Base-by-base conservation (phyloP, 805 yeast genomes). In the Candida ficus region DNA sequence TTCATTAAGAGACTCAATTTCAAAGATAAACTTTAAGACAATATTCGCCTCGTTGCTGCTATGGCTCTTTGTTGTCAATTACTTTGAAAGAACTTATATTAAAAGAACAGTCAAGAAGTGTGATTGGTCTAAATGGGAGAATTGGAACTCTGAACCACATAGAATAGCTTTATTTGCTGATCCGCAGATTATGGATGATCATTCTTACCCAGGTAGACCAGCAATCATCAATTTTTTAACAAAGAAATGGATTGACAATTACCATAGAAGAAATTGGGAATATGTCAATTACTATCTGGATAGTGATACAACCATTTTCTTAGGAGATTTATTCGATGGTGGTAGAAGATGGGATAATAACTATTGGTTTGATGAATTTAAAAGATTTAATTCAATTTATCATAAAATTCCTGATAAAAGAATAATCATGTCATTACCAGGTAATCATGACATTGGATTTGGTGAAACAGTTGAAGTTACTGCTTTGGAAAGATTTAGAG, bases 371-470 rank as follows among this genome's bases (percentile, higher is more conserved):
- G 63, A 68, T 12, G 98, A 93, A 60, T 80, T 72, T 52, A 54
- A 60, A 17, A 66, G 99, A 38, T 93, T 84, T 60, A 71, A 76
- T 47, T 47, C 58, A 2, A 75, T 93, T 4, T 91, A 85, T 60
- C 81, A 83, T 7, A 64, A 67, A 44, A 69, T 69, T 41, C 64
- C 71, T n/a, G 62, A 68, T 39, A 65, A 75, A 37, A 57, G 58
- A 32, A 66, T 71, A 3, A 49, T 68, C 16, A 58, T 66, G 67
- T 64, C 70, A n/a, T 51, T 75, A 25, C 96, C 96, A 0, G 99
- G 99, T 2, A 93, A 93, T 57, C 99, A 93, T 59, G 99, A 93
- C 58, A 87, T 95, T 48, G 99, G 99, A 0, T 91, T 83, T 63
- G 96, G 93, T 22, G 76, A 80, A 44, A 77, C 79, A 0, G 77